These are phyloP conservation scores for Gloeostereum incarnatum DNA, from an alignment of 768 basidiomycete species.

Conservation along the genomic window DNA sequence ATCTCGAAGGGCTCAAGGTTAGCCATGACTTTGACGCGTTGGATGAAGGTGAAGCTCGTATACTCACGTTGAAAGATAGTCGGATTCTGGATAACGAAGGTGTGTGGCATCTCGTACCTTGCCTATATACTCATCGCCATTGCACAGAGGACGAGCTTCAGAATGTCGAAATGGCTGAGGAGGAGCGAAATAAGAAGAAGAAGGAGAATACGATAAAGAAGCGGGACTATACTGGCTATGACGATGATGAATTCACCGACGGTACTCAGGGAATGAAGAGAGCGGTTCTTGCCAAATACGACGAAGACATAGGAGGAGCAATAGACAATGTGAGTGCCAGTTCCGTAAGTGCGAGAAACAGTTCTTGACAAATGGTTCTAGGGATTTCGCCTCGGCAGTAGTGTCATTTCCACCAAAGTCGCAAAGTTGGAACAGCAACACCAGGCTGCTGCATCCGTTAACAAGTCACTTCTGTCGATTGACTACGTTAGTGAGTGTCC, in stretches of 20 bases:
- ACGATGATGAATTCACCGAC: constrained; percentile 87
- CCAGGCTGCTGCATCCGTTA: constrained; percentile 50
- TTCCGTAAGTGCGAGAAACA: constrained; percentile 2
- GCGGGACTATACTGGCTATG: constrained; percentile 88
- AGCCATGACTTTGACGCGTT: constrained; percentile 89
- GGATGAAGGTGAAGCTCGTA: constrained; percentile 88
- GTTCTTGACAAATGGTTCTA: constrained; percentile 19
- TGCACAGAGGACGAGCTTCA: constrained; percentile 90
- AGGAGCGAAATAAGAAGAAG: constrained; percentile 70
- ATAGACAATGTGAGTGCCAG: constrained; percentile 49
- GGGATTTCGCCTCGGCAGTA: constrained; percentile 83
- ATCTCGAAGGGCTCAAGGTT: constrained; percentile 91
- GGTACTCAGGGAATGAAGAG: constrained; percentile 74
- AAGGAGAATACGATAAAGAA: constrained; percentile 82
- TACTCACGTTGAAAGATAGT: constrained; percentile 95
- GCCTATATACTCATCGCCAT: neutral
- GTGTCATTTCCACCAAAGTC: constrained; percentile 29
- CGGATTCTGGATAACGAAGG: constrained; percentile 95
- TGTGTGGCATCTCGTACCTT: constrained; percentile 17
- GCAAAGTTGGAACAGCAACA: constrained; percentile 38
- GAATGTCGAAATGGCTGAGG: constrained; percentile 91
- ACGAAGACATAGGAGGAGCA: constrained; percentile 76
- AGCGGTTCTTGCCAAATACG: constrained; percentile 85
- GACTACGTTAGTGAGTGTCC: constrained; percentile 77
- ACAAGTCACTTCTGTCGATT: constrained; percentile 74